Conservation (phyloP, 805 yeast genomes). For the Wickerhamiella galacta region DNA sequence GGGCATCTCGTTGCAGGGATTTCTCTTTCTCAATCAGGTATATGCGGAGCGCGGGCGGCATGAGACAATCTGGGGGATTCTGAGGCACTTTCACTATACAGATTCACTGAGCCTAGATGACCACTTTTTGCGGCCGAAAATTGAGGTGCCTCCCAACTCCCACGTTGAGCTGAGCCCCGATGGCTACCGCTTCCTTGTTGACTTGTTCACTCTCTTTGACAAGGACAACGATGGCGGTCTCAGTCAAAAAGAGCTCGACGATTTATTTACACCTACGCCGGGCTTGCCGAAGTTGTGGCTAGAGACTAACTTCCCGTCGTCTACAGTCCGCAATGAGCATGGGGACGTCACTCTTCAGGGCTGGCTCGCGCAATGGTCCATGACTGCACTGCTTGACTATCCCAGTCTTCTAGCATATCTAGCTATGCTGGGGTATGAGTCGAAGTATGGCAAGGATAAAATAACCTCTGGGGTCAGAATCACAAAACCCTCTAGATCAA, state of each 20-base stretch:
- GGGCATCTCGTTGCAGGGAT: slow-evolving; percentile 63
- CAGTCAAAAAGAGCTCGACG: slow-evolving; percentile 49
- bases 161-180: slow-evolving; percentile 84
- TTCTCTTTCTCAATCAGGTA: slow-evolving; percentile 55
- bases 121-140: slow-evolving; percentile 55
- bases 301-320: slow-evolving; percentile 66
- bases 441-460: slow-evolving; percentile 15
- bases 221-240: slow-evolving; percentile 95
- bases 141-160: slow-evolving; percentile 56
- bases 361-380: slow-evolving; percentile 98
- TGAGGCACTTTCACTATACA: slow-evolving; percentile 77
- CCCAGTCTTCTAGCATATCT: slow-evolving; percentile 73
- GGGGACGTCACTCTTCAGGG: slow-evolving; percentile 90
- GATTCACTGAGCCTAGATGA: slow-evolving; percentile 78
- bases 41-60: slow-evolving; percentile 88
- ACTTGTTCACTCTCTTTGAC: slow-evolving; percentile 72
- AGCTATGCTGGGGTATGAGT: slow-evolving; percentile 77
- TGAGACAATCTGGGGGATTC: slow-evolving; percentile 92
- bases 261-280: slow-evolving; percentile 76
- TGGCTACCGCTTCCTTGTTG: slow-evolving; percentile 86
- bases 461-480: slow-evolving; percentile 46
- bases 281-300: slow-evolving; percentile 83
- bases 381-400: slow-evolving; percentile 80
- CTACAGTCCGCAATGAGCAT: slow-evolving; percentile 78
- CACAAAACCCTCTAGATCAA: slow-evolving; percentile 60